These are phyloP conservation scores for Microstegium vimineum DNA, from an alignment of 176 grass and related monocot genomes.

Conservation along the genomic window DNA sequence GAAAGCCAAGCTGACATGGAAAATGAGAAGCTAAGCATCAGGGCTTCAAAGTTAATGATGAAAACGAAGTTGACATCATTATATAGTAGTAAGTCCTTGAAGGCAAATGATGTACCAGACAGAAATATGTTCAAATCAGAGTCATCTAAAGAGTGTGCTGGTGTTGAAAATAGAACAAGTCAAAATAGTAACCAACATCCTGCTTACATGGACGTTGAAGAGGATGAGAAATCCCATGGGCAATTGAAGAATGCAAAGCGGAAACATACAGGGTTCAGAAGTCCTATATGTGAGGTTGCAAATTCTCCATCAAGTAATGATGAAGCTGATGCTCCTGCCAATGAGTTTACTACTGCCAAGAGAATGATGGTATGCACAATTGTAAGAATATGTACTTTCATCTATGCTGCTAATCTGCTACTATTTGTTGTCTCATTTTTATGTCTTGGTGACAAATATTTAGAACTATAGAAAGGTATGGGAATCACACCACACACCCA, in stretches of 20 bases:
- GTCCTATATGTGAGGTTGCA: slow-evolving; percentile 70
- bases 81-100: slow-evolving; percentile 49
- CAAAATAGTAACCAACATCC: slow-evolving; percentile 37
- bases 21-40: slow-evolving; percentile 50
- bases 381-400: neutral
- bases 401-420: neutral
- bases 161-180: slow-evolving; percentile 53
- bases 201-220: slow-evolving; percentile 41
- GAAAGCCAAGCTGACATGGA: slow-evolving; percentile 36
- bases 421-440: neutral
- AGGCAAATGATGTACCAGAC: slow-evolving; percentile 38
- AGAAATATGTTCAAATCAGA: slow-evolving; percentile 59
- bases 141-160: slow-evolving; percentile 38
- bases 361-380: slow-evolving; percentile 69
- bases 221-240: slow-evolving; percentile 45
- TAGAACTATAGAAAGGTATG: too few species aligned
- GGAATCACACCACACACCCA: too few species aligned
- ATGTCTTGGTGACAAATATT: slow-evolving; percentile 11
- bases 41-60: slow-evolving; percentile 54
- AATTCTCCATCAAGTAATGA: slow-evolving; percentile 79
- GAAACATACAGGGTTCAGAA: slow-evolving; percentile 73
- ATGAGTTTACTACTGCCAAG: slow-evolving; percentile 77
- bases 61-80: slow-evolving; percentile 73
- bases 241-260: slow-evolving; percentile 51
- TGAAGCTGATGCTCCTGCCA: slow-evolving; percentile 51